Conservation (phyloP, 257 asterid species). For the Gynochthodes officinalis region DNA sequence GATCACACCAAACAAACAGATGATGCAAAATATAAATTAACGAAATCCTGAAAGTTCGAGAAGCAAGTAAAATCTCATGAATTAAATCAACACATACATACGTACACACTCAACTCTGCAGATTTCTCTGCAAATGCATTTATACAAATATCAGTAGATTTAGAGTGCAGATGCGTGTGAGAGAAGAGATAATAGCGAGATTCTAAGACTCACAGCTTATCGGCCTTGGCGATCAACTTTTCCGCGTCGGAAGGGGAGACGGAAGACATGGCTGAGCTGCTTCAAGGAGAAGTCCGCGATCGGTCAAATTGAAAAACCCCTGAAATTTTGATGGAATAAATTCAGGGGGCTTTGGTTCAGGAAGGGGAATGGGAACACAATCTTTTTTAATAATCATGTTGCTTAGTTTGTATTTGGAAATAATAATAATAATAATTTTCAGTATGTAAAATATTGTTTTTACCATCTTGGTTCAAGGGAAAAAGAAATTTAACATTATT, state of each 20-base stretch:
- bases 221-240: slow-evolving; percentile 85
- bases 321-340: not conserved
- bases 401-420: too few species aligned
- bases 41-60: not conserved
- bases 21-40: not conserved
- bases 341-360: too few species aligned
- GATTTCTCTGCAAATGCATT: not conserved
- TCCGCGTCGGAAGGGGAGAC: slow-evolving; percentile 85
- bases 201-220: slow-evolving; percentile 56
- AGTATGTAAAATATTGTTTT: too few species aligned
- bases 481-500: too few species aligned
- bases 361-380: too few species aligned
- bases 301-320: slow-evolving; percentile 16
- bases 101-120: not conserved
- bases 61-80: not conserved
- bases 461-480: too few species aligned
- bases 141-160: not conserved
- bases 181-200: not conserved
- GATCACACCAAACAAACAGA: not conserved
- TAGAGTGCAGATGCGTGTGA: not conserved
- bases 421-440: too few species aligned
- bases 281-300: slow-evolving; percentile 10
- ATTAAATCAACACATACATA: not conserved
- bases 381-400: too few species aligned
- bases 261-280: slow-evolving; percentile 59